phyloP scores from a whole-genome alignment of 441 rosid species.

The Bocquillonia castaneifolia region DNA sequence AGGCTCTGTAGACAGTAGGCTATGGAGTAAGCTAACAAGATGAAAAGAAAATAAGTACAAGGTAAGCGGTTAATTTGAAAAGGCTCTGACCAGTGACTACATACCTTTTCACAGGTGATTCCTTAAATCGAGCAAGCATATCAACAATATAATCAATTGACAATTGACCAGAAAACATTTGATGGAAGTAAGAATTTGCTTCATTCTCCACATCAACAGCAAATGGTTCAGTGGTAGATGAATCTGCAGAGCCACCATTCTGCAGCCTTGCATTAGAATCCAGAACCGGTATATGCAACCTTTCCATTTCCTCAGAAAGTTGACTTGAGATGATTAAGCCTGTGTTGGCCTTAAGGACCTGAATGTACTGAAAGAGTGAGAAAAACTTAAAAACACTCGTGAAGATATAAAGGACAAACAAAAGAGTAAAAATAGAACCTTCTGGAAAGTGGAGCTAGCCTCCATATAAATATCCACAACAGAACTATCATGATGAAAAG shows the following conservation, averaged over 20 bases:
- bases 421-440: conserved; percentile 44
- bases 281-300: conserved; percentile 45
- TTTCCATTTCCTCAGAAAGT: conserved; percentile 73
- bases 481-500: conserved; percentile 58
- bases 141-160: conserved; percentile 90
- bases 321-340: conserved; percentile 44
- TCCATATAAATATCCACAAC: conserved; percentile 59
- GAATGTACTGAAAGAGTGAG: conserved; percentile 17
- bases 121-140: conserved; percentile 92
- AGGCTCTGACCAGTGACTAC: background rate
- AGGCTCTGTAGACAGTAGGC: background rate
- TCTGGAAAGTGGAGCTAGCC: conserved; percentile 53
- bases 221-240: conserved; percentile 65
- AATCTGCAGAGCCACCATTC: conserved; percentile 67
- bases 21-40: background rate
- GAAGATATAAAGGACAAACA: conserved; percentile 4
- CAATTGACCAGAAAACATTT: conserved; percentile 86
- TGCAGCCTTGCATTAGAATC: conserved; percentile 62
- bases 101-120: conserved; percentile 76
- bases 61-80: background rate
- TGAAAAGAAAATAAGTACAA: background rate
- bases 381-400: background rate
- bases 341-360: conserved; percentile 71
- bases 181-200: conserved; percentile 94
- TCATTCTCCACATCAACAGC: conserved; percentile 87